A percentile compares a stretch with the other conserved stretches of the same genome.
Conservation (phyloP, 2,329 filamentous ascomycete genomes). For the Fusarium liriodendri region DNA sequence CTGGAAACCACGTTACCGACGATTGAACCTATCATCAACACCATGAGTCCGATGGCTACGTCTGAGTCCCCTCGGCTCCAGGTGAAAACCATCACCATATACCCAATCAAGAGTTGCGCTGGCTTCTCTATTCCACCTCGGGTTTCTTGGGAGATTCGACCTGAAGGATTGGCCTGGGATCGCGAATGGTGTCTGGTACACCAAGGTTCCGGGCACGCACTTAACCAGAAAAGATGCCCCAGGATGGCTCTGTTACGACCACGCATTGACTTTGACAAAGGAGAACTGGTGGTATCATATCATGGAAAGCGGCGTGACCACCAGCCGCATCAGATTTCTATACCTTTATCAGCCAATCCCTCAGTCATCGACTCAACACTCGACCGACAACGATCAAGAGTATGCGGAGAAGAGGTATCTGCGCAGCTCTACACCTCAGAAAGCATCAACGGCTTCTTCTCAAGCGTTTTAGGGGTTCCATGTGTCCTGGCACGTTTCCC, state of each 20-base stretch:
- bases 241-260: constrained; percentile 88
- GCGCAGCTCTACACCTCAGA: constrained; percentile 76
- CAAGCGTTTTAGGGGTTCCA: constrained; percentile 77
- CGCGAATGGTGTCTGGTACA: constrained; percentile 97
- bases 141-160: constrained; percentile 78
- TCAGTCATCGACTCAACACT: constrained; percentile 59
- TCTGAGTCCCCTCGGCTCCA: constrained; percentile 20
- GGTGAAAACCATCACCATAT: constrained; percentile 78
- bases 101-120: constrained; percentile 94
- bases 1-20: constrained; percentile 20
- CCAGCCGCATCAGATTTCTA: constrained; percentile 53
- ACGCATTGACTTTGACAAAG: constrained; percentile 74
- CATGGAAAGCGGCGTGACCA: constrained; percentile 46
- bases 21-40: not conserved
- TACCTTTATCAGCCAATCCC: constrained; percentile 78
- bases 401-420: constrained; percentile 84
- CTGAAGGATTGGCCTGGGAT: constrained; percentile 92
- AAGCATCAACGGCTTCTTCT: constrained; percentile 81
- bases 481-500: constrained; percentile 90
- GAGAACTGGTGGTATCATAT: constrained; percentile 72
- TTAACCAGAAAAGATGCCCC: constrained; percentile 91
- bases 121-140: constrained; percentile 76
- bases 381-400: constrained; percentile 67
- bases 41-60: not conserved
- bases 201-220: constrained; percentile 81